These are phyloP conservation scores for Usnea hakonensis DNA, from an alignment of 495 filamentous ascomycete genomes.

Conservation along the genomic window DNA sequence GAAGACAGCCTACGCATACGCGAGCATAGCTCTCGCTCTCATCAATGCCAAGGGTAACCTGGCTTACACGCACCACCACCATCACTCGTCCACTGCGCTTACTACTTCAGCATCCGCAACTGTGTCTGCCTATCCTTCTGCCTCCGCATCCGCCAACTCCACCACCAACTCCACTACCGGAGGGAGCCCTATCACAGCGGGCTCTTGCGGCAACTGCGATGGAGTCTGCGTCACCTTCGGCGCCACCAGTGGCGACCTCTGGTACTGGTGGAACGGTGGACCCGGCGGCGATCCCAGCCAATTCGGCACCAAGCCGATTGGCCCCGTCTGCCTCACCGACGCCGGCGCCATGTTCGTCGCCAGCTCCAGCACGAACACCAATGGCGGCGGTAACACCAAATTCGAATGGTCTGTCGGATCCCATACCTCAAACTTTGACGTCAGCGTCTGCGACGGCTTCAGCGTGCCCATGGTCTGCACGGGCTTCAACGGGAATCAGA, in stretches of 20 bases:
- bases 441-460: neutral
- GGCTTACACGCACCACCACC: neutral
- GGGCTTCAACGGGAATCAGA: neutral
- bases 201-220: neutral
- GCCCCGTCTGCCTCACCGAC: neutral
- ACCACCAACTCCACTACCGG: neutral
- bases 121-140: neutral
- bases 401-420: neutral
- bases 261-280: neutral
- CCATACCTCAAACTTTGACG: neutral
- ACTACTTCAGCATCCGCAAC: neutral
- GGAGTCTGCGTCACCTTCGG: conserved; percentile 1
- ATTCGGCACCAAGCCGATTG: neutral
- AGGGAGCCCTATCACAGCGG: neutral
- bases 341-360: conserved; percentile 1
- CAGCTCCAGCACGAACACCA: neutral
- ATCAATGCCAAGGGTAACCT: neutral
- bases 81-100: neutral
- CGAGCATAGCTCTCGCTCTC: neutral
- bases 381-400: neutral
- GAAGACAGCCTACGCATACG: neutral
- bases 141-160: neutral
- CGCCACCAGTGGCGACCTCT: neutral
- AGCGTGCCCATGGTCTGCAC: neutral
- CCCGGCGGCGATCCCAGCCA: neutral